Percentiles rank a stretch among this genome's conserved stretches.
Conservation (phyloP, 441 rosid species). For the Syzygium malaccense region DNA sequence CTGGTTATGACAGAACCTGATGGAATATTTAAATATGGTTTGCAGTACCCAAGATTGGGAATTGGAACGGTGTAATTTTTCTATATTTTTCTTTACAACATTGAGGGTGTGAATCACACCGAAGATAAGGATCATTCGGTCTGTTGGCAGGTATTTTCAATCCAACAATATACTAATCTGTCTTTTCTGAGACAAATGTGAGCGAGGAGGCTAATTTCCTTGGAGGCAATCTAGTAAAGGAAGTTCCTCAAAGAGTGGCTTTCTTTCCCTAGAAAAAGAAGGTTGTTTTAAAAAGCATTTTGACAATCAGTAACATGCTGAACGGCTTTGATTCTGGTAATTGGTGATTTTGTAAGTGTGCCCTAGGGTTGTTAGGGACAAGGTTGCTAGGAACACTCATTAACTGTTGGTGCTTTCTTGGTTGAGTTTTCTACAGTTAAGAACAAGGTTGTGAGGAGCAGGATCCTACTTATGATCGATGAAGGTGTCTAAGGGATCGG, state of each 20-base stretch:
- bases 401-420: not conserved
- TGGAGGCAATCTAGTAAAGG: not conserved
- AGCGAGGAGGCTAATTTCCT: not conserved
- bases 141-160: too few species aligned
- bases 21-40: too few species aligned
- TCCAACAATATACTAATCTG: too few species aligned
- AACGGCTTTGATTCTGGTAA: not conserved
- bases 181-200: too few species aligned
- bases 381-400: not conserved
- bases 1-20: too few species aligned
- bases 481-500: not conserved
- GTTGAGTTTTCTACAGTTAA: not conserved
- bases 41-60: too few species aligned
- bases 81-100: too few species aligned
- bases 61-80: too few species aligned
- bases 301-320: not conserved
- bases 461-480: not conserved
- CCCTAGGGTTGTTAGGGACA: not conserved
- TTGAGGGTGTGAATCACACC: too few species aligned
- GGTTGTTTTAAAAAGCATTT: not conserved
- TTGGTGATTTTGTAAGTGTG: not conserved
- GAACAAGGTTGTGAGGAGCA: fast-evolving
- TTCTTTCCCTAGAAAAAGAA: not conserved
- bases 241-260: not conserved
- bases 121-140: too few species aligned